Percentiles rank a stretch among this genome's conserved stretches.
Evolutionary conservation across 345 rosid genomes (phyloP).

Genomic region (Melaleuca quinquenervia): DNA sequence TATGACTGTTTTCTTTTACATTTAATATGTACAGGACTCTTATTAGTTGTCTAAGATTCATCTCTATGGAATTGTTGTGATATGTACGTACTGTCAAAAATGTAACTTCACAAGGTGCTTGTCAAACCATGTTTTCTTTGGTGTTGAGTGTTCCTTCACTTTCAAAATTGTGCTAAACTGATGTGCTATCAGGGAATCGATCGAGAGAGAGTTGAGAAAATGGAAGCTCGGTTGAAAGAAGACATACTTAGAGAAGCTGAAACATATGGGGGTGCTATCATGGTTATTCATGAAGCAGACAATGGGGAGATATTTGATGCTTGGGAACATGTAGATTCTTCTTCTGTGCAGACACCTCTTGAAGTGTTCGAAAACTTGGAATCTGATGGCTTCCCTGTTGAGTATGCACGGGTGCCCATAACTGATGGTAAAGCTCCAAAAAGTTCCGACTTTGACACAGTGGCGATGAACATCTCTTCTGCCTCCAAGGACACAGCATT

Average conservation of each 20-base stretch:
- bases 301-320: slow-evolving; percentile 77
- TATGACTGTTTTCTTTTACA: background rate
- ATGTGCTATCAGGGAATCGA: slow-evolving; percentile 68
- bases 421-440: slow-evolving; percentile 99
- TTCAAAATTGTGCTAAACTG: slow-evolving; percentile 1
- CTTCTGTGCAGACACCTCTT: slow-evolving; percentile 82
- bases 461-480: slow-evolving; percentile 73
- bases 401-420: slow-evolving; percentile 92
- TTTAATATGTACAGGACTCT: background rate
- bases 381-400: slow-evolving; percentile 69
- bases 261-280: slow-evolving; percentile 77
- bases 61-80: background rate
- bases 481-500: slow-evolving; percentile 86
- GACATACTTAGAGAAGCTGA: slow-evolving; percentile 89
- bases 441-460: slow-evolving; percentile 81
- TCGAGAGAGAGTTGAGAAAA: slow-evolving; percentile 84
- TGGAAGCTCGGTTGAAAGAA: slow-evolving; percentile 95
- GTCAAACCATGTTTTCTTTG: background rate
- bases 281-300: slow-evolving; percentile 94
- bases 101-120: background rate
- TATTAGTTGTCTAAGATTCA: background rate
- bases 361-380: slow-evolving; percentile 87
- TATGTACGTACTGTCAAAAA: background rate
- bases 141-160: background rate
- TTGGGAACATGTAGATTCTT: slow-evolving; percentile 76